Evolutionary conservation across 2,329 filamentous ascomycete genomes (phyloP).

Genomic region (Aciculosporium take): DNA sequence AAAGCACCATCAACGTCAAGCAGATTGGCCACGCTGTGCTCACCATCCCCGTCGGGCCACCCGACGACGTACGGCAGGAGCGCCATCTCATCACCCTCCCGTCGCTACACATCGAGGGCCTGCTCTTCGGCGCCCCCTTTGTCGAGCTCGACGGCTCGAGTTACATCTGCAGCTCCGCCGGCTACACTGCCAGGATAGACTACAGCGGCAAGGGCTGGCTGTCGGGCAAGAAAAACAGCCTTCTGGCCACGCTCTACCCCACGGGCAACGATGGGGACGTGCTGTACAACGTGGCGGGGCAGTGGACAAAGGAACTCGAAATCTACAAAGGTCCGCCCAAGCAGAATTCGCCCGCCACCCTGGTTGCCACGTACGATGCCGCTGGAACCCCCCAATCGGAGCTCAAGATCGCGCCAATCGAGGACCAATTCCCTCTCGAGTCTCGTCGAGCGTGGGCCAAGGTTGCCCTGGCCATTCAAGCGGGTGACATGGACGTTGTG

Average conservation of each 20-base stretch:
- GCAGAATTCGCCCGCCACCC: slow-evolving; percentile 31
- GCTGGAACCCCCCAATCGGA: slow-evolving; percentile 44
- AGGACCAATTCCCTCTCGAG: slow-evolving; percentile 75
- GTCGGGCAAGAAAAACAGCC: slow-evolving; percentile 87
- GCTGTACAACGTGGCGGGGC: slow-evolving; percentile 70
- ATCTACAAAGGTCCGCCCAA: slow-evolving; percentile 53
- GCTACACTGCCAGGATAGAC: slow-evolving; percentile 79
- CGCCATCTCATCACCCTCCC: slow-evolving; percentile 86
- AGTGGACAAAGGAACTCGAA: slow-evolving; percentile 76
- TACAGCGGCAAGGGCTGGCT: slow-evolving; percentile 92
- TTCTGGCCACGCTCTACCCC: slow-evolving; percentile 59
- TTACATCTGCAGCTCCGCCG: slow-evolving; percentile 74
- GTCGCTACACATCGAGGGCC: slow-evolving; percentile 80
- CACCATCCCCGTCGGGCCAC: slow-evolving; percentile 43
- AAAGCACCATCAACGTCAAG: slow-evolving; percentile 86
- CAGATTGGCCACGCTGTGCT: slow-evolving; percentile 82
- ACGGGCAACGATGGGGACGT: slow-evolving; percentile 59
- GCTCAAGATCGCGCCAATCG: slow-evolving; percentile 56
- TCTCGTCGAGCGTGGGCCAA: slow-evolving; percentile 77
- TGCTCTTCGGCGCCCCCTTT: slow-evolving; percentile 76
- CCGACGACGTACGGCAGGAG: slow-evolving; percentile 32
- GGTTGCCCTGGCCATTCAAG: slow-evolving; percentile 66
- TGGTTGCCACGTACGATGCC: slow-evolving; percentile 48
- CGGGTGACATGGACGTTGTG: slow-evolving; percentile 72
- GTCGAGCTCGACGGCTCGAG: slow-evolving; percentile 78